phyloP scores from a whole-genome alignment of 2,329 filamentous ascomycete species.

The Ascochyta lentis region DNA sequence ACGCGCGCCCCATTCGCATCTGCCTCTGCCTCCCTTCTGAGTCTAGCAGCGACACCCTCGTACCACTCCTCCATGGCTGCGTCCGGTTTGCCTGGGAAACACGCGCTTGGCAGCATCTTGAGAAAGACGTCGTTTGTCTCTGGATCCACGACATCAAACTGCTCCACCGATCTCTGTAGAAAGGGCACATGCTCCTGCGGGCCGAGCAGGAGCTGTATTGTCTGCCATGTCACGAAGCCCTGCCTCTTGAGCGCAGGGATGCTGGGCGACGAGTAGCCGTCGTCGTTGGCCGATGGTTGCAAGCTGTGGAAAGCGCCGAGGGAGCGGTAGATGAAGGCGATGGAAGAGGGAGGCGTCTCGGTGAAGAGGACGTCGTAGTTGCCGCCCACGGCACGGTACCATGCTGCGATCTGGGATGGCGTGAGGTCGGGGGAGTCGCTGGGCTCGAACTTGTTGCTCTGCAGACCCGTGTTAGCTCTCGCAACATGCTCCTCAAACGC shows the following conservation, averaged over 20 bases:
- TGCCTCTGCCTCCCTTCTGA: slow-evolving; percentile 67
- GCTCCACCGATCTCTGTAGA: slow-evolving; percentile 77
- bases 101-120: slow-evolving; percentile 68
- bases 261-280: slow-evolving; percentile 75
- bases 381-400: slow-evolving; percentile 57
- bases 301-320: slow-evolving; percentile 89
- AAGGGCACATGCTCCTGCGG: slow-evolving; percentile 88
- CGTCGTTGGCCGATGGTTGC: slow-evolving; percentile 69
- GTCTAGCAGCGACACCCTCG: slow-evolving; percentile 72
- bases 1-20: slow-evolving; percentile 33
- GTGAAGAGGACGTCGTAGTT: slow-evolving; percentile 72
- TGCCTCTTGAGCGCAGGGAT: slow-evolving; percentile 82
- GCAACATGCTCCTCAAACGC: neutral
- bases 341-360: slow-evolving; percentile 71
- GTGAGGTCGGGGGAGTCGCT: slow-evolving; percentile 56
- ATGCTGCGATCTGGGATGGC: slow-evolving; percentile 56
- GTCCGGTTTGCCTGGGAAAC: slow-evolving; percentile 76
- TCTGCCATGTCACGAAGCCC: slow-evolving; percentile 94
- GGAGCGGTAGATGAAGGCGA: slow-evolving; percentile 92
- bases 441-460: slow-evolving; percentile 54
- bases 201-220: slow-evolving; percentile 84
- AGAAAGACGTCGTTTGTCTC: slow-evolving; percentile 66
- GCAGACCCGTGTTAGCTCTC: slow-evolving; percentile 21
- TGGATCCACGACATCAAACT: slow-evolving; percentile 78
- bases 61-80: slow-evolving; percentile 87